Base-by-base conservation (phyloP, 345 rosid genomes). In the Eucalyptus sp. region DNA sequence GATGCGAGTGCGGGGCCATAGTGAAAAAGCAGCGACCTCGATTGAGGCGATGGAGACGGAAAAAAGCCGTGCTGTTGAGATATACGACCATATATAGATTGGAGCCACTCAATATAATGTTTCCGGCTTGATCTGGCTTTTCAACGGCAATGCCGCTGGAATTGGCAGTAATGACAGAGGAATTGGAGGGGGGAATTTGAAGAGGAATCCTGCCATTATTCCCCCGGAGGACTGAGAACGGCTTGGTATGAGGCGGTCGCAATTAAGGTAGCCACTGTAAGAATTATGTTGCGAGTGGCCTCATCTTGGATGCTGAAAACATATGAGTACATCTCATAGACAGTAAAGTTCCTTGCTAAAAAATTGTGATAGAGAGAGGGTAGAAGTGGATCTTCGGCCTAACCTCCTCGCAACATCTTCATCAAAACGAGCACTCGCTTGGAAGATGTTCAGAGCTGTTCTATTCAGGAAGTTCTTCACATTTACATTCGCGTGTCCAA, bases 401-500 rank as follows among this genome's bases (percentile, higher is more conserved):
- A 58, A 5, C 6, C 64, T 58, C 64, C 0, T 60, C 3, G 31
- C 15, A 25, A 27, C n/a, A 27, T 27, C 66, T 60, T 60, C 15
- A 60, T 60, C 15, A 27, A 5, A 25, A 3, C 2, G 4, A 60
- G 31, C n/a, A 12, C 14, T 60, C n/a, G 5, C n/a, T 60, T 12
- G 66, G 66, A 25, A 60, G 31, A 25, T 60, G n/a, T 60, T n/a
- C n/a, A 60, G 6, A 1, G 0, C 58, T 18, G 58, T 52, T 13
- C 2, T 25, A 10, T 25, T 11, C 14, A 4, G n/a, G n/a, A 10
- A 10, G 64, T 58, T 58, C 7, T 58, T 58, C n/a, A 29, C 64
- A 25, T 58, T 58, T 1, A 25, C n/a, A 5, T 0, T 58, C 14
- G 15, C 0, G 0, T 37, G 37, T 37, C 37, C 37, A 37, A 37